A percentile compares a stretch with the other conserved stretches of the same genome.
phyloP scores from a whole-genome alignment of 768 basidiomycete species.

The Megacollybia marginata region DNA sequence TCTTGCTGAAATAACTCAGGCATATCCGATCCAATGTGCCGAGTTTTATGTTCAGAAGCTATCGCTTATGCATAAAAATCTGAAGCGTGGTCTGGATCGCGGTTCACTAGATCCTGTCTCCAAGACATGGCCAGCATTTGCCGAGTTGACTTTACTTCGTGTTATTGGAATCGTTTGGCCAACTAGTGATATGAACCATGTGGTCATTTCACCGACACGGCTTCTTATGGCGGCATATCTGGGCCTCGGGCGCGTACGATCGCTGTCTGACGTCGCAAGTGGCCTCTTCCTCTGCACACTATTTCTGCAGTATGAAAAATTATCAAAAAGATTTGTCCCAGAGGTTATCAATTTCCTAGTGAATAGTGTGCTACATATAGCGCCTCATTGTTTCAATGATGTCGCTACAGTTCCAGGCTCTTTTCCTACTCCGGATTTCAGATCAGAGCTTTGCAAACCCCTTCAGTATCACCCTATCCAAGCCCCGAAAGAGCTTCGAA shows the following conservation, averaged over 20 bases:
- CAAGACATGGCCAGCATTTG: slow-evolving; percentile 82
- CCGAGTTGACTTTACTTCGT: slow-evolving; percentile 78
- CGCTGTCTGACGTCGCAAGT: slow-evolving; percentile 65
- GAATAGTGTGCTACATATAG: slow-evolving; percentile 64
- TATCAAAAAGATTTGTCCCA: slow-evolving; percentile 84
- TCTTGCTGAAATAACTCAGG: slow-evolving; percentile 65
- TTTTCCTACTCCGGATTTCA: slow-evolving; percentile 70
- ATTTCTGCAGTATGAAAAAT: slow-evolving; percentile 73
- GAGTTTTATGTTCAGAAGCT: slow-evolving; percentile 78
- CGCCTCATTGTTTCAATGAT: slow-evolving; percentile 50
- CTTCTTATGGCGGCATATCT: slow-evolving; percentile 91
- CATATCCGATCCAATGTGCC: slow-evolving; percentile 78
- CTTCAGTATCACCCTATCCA: slow-evolving; percentile 31
- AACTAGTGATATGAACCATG: slow-evolving; percentile 89
- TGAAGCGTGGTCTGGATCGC: slow-evolving; percentile 70
- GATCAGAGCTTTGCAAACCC: slow-evolving; percentile 33
- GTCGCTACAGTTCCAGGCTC: slow-evolving; percentile 49
- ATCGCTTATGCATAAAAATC: slow-evolving; percentile 88
- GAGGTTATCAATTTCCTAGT: slow-evolving; percentile 82
- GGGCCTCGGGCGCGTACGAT: slow-evolving; percentile 72
- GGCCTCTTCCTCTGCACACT: slow-evolving; percentile 88
- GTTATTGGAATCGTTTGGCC: slow-evolving; percentile 83
- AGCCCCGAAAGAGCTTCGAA: slow-evolving; percentile 33
- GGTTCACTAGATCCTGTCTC: slow-evolving; percentile 54
- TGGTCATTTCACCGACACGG: slow-evolving; percentile 79